Base-by-base conservation (phyloP, 148 eudicot species). In the Persicaria tinctoria region DNA sequence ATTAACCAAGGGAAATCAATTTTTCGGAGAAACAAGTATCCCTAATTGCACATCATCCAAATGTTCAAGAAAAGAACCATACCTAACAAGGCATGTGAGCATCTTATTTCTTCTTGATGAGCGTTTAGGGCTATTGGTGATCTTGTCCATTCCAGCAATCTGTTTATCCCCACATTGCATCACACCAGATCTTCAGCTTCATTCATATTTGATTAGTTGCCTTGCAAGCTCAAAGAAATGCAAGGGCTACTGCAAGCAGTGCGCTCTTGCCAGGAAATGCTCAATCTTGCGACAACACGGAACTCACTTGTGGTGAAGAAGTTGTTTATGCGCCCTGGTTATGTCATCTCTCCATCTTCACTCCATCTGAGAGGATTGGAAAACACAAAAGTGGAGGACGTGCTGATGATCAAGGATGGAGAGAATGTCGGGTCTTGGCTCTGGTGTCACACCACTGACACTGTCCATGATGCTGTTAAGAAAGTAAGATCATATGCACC, bases 391-490 rank as follows among this genome's bases (percentile, higher is more conserved):
- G 97, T 89, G 46, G 83, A 88, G 27, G 93, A 93, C 10, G 87
- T 89, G 44, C 80, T 93, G 53, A 88, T 86, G 91, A 86, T 80
- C 8, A 93, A 93, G 72, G 96, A 76, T 17, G 94, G 85, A 46
- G 87, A 85, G 51, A 81, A 80, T 3, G 82, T 76, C 16, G 93
- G 91, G n/a, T 84, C 93, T 10, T 91, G 97, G 97, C 87, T 91
- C 14, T 89, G 90, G 90, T 93, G 98, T 64, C 81, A 72, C 51
- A 80, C 83, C 48, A 78, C 86, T 78, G 98, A 88, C 77, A 82
- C 85, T 5, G 93, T 87, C 50, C 81, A 87, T 74, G 87, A 90
- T 84, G 98, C 95, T 18, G 90, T 86, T 11, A 89, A 91, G 77
- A 85, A 85, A 82, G 98, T 91, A 78, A 18, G 80, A 66, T 66